phyloP scores from a whole-genome alignment of 2,329 filamentous ascomycete genomes.

The Dactylellina sp. region DNA sequence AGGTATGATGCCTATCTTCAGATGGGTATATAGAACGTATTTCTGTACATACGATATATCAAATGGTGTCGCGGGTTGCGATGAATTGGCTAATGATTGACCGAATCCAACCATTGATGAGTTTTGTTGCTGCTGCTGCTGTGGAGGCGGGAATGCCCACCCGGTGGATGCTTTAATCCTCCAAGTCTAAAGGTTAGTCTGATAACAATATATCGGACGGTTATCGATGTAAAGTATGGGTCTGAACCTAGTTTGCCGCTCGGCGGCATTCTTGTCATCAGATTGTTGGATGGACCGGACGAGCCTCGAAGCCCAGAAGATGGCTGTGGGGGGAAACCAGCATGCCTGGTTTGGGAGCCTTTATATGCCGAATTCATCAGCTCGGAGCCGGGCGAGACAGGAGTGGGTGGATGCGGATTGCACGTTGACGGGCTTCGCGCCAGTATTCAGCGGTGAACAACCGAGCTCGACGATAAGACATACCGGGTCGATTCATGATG shows the following conservation, averaged over 20 bases:
- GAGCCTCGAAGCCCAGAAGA: conserved; percentile 48
- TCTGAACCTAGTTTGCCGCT: conserved; percentile 54
- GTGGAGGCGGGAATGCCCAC: conserved; percentile 48
- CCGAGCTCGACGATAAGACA: conserved; percentile 5
- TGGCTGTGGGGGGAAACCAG: conserved; percentile 54
- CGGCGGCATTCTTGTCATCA: conserved; percentile 54
- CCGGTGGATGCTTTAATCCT: conserved; percentile 43
- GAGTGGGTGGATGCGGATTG: not conserved
- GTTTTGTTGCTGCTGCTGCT: conserved; percentile 43
- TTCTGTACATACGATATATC: conserved; percentile 55
- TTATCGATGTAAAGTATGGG: not conserved
- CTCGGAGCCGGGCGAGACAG: not conserved
- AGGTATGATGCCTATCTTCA: not conserved
- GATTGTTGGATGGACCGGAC: conserved; percentile 38
- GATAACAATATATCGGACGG: not conserved
- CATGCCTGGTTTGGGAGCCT: conserved; percentile 55
- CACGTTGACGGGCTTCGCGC: conserved; percentile 6
- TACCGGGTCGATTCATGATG: conserved; percentile 56
- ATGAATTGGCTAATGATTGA: conserved; percentile 44
- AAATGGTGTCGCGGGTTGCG: conserved; percentile 53
- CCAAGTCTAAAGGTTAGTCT: conserved; percentile 11
- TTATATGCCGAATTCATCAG: conserved; percentile 28
- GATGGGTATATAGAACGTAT: not conserved
- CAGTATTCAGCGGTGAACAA: not conserved
- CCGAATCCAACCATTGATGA: conserved; percentile 49